Evolutionary conservation across 257 asterid species (phyloP).

Genomic region (Scutellaria minor): DNA sequence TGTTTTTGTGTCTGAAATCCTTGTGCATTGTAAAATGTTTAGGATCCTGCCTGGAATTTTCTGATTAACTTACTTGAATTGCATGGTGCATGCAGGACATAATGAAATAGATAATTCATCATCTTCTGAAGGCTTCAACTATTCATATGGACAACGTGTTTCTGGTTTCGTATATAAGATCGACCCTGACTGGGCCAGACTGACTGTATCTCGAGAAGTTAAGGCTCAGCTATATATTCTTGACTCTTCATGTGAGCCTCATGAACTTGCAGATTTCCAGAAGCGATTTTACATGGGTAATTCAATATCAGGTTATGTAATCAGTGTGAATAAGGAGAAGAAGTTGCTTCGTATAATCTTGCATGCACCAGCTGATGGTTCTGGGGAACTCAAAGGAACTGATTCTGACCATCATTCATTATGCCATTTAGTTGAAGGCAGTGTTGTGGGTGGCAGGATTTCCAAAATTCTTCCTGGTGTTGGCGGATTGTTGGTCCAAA

Average conservation of each 20-base stretch:
- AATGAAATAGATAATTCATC: conserved; percentile 39
- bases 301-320: conserved; percentile 64
- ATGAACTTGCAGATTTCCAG: conserved; percentile 72
- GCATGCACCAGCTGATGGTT: conserved; percentile 41
- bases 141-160: conserved; percentile 64
- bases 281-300: conserved; percentile 73
- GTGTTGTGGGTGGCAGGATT: conserved; percentile 79
- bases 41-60: not conserved
- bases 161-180: conserved; percentile 85
- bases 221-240: conserved; percentile 75
- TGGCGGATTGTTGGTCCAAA: conserved; percentile 82
- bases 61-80: conserved; percentile 28
- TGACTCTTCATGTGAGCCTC: conserved; percentile 81
- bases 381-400: conserved; percentile 37
- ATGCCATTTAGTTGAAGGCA: conserved; percentile 64
- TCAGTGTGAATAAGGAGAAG: conserved; percentile 66
- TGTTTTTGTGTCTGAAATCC: not conserved
- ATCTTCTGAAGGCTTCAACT: conserved; percentile 53
- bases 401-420: conserved; percentile 36
- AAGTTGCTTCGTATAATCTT: conserved; percentile 72
- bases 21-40: not conserved
- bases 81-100: conserved; percentile 56
- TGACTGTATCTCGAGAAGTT: conserved; percentile 72
- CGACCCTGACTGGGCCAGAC: conserved; percentile 84
- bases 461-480: conserved; percentile 87